Percentiles rank a stretch among this genome's conserved stretches.
Conservation (phyloP, 1,284 basidiomycete species). For the Fomitopsis palustris region DNA sequence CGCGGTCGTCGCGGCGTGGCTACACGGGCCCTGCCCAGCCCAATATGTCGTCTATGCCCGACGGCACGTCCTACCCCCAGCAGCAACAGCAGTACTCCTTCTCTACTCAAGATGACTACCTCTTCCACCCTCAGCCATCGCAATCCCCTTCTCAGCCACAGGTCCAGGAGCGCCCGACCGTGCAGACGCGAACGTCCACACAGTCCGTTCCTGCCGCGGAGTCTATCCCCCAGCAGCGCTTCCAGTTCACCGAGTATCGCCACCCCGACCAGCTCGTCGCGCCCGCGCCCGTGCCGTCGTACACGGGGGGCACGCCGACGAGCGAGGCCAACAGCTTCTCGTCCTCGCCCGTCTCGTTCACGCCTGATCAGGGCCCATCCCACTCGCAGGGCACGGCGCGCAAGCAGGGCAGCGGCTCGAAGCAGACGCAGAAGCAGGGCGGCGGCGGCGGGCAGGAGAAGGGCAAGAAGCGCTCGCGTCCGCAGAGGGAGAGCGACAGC, state of each 20-base stretch:
- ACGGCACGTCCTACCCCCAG: not conserved
- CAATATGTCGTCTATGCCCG: not conserved
- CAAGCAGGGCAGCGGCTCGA: not conserved
- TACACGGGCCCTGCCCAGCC: not conserved
- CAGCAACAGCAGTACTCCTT: not conserved
- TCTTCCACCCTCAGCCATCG: not conserved
- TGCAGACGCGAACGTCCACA: not conserved
- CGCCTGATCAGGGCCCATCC: slow-evolving; percentile 9
- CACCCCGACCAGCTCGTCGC: slow-evolving; percentile 12
- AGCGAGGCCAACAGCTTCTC: slow-evolving; percentile 12
- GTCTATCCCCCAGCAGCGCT: slow-evolving; percentile 15
- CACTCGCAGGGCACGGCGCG: not conserved
- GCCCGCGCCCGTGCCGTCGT: slow-evolving; percentile 6
- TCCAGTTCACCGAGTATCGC: slow-evolving; percentile 19
- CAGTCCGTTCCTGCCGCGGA: not conserved
- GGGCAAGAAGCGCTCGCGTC: slow-evolving; percentile 10
- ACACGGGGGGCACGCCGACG: slow-evolving; percentile 12
- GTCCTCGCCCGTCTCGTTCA: slow-evolving; percentile 5
- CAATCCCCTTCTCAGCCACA: not conserved
- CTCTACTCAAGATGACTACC: not conserved
- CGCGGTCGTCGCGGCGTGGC: not conserved
- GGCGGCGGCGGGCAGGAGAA: slow-evolving; percentile 1
- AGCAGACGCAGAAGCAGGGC: slow-evolving; percentile 1
- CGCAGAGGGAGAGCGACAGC: slow-evolving; percentile 18
- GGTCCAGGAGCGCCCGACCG: not conserved